Evolutionary conservation across 768 basidiomycete genomes (phyloP).

Genomic region (Psilocybe cubensis): DNA sequence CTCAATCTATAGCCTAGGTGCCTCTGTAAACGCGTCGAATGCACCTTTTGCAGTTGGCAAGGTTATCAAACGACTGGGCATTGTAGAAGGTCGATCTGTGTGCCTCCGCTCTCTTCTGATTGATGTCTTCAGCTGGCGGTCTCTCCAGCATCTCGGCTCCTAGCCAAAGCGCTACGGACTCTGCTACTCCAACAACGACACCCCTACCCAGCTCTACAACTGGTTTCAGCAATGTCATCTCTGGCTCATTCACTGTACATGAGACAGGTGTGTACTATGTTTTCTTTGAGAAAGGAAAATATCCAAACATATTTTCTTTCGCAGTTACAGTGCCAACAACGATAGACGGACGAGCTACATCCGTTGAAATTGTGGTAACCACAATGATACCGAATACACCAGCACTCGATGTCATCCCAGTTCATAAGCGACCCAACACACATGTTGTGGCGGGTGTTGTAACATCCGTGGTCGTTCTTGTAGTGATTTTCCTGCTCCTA

Average conservation of each 20-base stretch:
- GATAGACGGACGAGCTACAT: not conserved
- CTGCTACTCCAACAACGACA: too few species aligned
- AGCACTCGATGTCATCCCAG: not conserved
- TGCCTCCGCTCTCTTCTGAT: not conserved
- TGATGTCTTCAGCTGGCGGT: not conserved
- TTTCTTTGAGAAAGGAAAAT: too few species aligned
- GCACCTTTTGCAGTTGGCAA: not conserved
- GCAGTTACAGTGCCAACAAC: not conserved
- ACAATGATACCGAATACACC: not conserved
- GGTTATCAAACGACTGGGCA: not conserved
- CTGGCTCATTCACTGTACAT: too few species aligned
- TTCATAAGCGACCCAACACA: not conserved
- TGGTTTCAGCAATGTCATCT: too few species aligned
- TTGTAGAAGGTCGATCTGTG: not conserved
- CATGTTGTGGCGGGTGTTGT: not conserved
- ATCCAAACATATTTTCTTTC: too few species aligned
- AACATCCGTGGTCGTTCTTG: not conserved
- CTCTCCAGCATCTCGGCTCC: not conserved
- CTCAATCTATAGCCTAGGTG: not conserved
- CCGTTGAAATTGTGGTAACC: not conserved
- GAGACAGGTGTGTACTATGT: too few species aligned
- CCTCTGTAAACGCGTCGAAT: not conserved
- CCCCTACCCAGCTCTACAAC: too few species aligned
- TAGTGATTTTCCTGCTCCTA: not conserved
- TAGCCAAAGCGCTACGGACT: too few species aligned